Percentiles rank a stretch among this genome's conserved stretches.
These are phyloP conservation scores for Aspergillus sp. DNA, from an alignment of 2,329 filamentous ascomycete genomes.

Conservation along the genomic window DNA sequence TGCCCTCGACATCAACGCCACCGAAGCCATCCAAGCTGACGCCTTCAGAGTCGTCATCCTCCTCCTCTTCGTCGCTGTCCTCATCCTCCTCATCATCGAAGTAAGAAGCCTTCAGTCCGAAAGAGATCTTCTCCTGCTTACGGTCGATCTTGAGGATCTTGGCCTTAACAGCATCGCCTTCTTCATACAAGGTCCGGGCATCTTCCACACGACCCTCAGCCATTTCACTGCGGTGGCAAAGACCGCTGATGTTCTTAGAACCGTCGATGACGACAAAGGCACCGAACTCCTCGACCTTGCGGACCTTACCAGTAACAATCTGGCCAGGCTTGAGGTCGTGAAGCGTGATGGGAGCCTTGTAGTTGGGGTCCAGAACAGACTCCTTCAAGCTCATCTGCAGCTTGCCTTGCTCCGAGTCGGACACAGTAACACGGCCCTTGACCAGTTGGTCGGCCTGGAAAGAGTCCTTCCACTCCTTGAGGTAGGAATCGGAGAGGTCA, in stretches of 20 bases:
- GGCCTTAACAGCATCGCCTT: conserved; percentile 92
- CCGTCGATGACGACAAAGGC: conserved; percentile 90
- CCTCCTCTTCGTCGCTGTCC: conserved; percentile 48
- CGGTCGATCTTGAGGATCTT: conserved; percentile 77
- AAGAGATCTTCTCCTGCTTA: conserved; percentile 76
- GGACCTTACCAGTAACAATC: conserved; percentile 82
- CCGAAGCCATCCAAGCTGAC: conserved; percentile 34
- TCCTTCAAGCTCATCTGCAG: conserved; percentile 85
- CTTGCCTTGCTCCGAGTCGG: conserved; percentile 69
- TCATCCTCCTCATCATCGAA: conserved; percentile 66
- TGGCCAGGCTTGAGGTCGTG: conserved; percentile 78
- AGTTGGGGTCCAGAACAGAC: conserved; percentile 79
- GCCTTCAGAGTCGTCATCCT: conserved; percentile 41
- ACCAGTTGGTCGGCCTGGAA: conserved; percentile 90
- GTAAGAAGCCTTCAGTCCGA: conserved; percentile 91
- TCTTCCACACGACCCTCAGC: conserved; percentile 80
- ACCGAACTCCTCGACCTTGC: conserved; percentile 92
- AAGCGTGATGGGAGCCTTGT: conserved; percentile 70
- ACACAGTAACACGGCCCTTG: conserved; percentile 75
- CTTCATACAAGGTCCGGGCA: conserved; percentile 84
- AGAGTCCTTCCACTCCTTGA: conserved; percentile 93
- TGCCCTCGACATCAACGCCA: conserved; percentile 38
- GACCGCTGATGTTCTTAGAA: conserved; percentile 83
- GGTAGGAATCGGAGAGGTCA: conserved; percentile 83
- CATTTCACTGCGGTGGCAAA: conserved; percentile 92